phyloP scores from a whole-genome alignment of 345 rosid species.

The Moringa oleifera region DNA sequence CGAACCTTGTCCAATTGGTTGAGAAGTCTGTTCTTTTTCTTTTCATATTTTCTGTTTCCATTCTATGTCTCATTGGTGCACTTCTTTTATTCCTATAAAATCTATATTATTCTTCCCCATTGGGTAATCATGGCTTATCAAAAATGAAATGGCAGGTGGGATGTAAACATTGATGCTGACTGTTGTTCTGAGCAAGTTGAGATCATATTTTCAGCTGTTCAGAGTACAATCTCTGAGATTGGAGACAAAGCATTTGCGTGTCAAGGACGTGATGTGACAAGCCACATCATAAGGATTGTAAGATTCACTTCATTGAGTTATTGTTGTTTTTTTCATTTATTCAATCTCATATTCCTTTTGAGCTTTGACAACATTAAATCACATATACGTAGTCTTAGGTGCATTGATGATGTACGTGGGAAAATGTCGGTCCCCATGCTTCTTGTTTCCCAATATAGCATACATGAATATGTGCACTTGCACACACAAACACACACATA shows the following conservation, averaged over 20 bases:
- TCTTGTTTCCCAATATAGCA: no score
- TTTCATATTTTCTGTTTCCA: background rate
- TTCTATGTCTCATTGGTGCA: background rate
- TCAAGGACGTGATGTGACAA: conserved; percentile 59
- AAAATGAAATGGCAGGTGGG: conserved; percentile 50
- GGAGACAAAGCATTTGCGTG: conserved; percentile 49
- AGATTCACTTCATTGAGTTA: conserved; percentile 6
- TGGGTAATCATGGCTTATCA: no score
- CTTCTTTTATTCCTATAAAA: conserved; percentile 9
- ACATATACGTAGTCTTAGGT: no score
- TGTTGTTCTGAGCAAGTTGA: conserved; percentile 72
- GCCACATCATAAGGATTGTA: conserved; percentile 53
- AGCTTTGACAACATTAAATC: background rate
- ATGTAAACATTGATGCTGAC: conserved; percentile 35
- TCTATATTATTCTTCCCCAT: no score
- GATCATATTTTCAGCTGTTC: conserved; percentile 69
- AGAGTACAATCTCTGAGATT: conserved; percentile 58
- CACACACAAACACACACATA: no score
- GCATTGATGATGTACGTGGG: no score
- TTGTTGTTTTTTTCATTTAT: no score
- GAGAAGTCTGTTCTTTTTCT: conserved; percentile 40
- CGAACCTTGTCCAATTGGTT: conserved; percentile 58
- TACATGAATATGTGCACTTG: no score
- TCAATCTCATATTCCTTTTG: no score
- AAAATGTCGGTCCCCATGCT: no score